These are phyloP conservation scores for Lecanicillium sp. DNA, from an alignment of 2,329 filamentous ascomycete species.

Conservation along the genomic window DNA sequence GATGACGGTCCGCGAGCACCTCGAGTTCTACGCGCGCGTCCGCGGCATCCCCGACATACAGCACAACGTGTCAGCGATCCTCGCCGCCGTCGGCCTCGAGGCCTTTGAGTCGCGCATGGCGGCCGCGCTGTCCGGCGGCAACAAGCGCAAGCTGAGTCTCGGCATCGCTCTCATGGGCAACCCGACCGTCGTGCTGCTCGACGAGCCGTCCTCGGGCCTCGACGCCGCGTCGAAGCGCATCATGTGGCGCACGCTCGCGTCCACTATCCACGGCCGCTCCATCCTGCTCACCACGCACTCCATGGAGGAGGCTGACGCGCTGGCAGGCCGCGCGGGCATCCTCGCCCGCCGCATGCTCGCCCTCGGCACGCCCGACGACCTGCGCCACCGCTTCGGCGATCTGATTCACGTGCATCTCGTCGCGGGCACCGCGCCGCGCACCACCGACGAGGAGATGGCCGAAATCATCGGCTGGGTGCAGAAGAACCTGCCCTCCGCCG, in stretches of 20 bases:
- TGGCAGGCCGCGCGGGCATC: constrained; percentile 79
- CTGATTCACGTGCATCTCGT: constrained; percentile 78
- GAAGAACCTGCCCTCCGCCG: constrained; percentile 54
- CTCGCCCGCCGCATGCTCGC: constrained; percentile 82
- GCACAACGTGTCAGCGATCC: constrained; percentile 70
- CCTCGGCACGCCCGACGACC: constrained; percentile 65
- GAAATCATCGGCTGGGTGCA: constrained; percentile 61
- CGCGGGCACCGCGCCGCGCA: constrained; percentile 67
- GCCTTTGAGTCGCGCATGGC: constrained; percentile 71
- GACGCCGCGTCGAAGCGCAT: constrained; percentile 86
- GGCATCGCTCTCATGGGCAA: constrained; percentile 92
- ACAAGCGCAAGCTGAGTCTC: constrained; percentile 85
- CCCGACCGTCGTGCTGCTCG: constrained; percentile 76
- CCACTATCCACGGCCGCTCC: constrained; percentile 69
- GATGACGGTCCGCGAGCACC: constrained; percentile 83
- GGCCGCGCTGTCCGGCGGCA: constrained; percentile 75
- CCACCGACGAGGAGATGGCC: constrained; percentile 61
- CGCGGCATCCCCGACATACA: constrained; percentile 70
- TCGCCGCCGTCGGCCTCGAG: constrained; percentile 73
- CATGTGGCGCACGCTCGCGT: constrained; percentile 83
- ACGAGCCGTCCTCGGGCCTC: constrained; percentile 84
- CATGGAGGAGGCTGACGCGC: constrained; percentile 91
- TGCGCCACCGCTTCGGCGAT: constrained; percentile 71
- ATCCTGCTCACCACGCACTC: constrained; percentile 86
- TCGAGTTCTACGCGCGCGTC: constrained; percentile 80